Percentiles rank a stretch among this genome's conserved stretches.
phyloP scores from a whole-genome alignment of 2,329 filamentous ascomycete genomes.

The Arthrobotrys megalospora region DNA sequence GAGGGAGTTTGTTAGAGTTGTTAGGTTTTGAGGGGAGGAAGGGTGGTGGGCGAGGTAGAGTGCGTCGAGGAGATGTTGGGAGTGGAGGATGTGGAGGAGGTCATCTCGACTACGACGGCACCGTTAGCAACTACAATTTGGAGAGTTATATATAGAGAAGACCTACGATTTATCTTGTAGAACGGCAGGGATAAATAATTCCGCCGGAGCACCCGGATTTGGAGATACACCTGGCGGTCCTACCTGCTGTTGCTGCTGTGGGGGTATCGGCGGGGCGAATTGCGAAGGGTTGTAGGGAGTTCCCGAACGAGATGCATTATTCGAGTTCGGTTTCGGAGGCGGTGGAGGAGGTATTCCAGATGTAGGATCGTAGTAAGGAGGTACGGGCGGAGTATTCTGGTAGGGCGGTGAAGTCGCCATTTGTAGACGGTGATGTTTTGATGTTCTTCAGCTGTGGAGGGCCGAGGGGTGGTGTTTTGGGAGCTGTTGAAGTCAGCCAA shows the following conservation, averaged over 20 bases:
- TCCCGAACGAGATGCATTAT: conserved; percentile 75
- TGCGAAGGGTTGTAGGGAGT: conserved; percentile 73
- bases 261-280: conserved; percentile 69
- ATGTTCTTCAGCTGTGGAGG: too few species aligned
- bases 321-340: conserved; percentile 80
- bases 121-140: conserved; percentile 42
- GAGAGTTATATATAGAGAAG: conserved; percentile 50
- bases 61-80: conserved; percentile 78
- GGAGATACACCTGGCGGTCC: conserved; percentile 60
- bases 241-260: conserved; percentile 64
- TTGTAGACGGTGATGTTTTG: conserved; percentile 16
- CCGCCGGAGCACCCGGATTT: conserved; percentile 26
- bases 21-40: conserved; percentile 76
- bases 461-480: not conserved
- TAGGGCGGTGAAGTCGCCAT: conserved; percentile 50
- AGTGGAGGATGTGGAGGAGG: conserved; percentile 78
- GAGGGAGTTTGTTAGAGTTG: conserved; percentile 76
- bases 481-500: not conserved
- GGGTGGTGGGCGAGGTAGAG: conserved; percentile 82
- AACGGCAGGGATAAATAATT: conserved; percentile 65
- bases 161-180: conserved; percentile 86
- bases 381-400: conserved; percentile 55
- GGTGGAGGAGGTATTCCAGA: conserved; percentile 74
- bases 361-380: conserved; percentile 59
- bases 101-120: conserved; percentile 78